phyloP scores from a whole-genome alignment of 169 alveolate species.

The Sarcocystis neurona region DNA sequence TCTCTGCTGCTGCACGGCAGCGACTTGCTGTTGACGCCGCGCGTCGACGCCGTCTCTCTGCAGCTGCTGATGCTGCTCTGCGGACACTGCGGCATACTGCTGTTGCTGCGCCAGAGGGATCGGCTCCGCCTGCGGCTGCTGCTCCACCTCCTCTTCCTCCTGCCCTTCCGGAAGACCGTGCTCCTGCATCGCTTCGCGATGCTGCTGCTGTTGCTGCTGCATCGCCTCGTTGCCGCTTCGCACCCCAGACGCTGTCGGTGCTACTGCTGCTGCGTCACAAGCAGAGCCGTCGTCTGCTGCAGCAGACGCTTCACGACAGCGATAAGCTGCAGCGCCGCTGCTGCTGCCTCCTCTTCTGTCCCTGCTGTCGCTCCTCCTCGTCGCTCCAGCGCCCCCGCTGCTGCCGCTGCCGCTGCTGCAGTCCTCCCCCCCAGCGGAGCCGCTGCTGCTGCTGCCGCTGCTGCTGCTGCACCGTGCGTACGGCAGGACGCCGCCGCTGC shows the following conservation, averaged over 20 bases:
- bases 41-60: slow-evolving; percentile 10
- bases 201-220: slow-evolving; percentile 11
- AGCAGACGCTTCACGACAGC: neutral
- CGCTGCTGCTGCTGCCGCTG: neutral
- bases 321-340: too few relatives aligned
- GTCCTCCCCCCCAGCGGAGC: neutral
- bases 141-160: neutral
- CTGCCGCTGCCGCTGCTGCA: slow-evolving; percentile 8
- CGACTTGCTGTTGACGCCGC: too few relatives aligned
- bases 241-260: neutral
- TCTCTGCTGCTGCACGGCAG: too few relatives aligned
- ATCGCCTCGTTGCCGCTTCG: neutral
- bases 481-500: too few relatives aligned
- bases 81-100: neutral
- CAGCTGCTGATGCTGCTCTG: neutral
- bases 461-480: too few relatives aligned
- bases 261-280: neutral
- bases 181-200: neutral
- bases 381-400: neutral
- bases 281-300: neutral
- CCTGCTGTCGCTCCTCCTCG: neutral
- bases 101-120: neutral
- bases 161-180: neutral
- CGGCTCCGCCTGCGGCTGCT: slow-evolving; percentile 10
- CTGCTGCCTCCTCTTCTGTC: neutral